A percentile compares a stretch with the other conserved stretches of the same genome.
Evolutionary conservation across 331 rosid species (phyloP).

Genomic region (Cydonia oblonga): DNA sequence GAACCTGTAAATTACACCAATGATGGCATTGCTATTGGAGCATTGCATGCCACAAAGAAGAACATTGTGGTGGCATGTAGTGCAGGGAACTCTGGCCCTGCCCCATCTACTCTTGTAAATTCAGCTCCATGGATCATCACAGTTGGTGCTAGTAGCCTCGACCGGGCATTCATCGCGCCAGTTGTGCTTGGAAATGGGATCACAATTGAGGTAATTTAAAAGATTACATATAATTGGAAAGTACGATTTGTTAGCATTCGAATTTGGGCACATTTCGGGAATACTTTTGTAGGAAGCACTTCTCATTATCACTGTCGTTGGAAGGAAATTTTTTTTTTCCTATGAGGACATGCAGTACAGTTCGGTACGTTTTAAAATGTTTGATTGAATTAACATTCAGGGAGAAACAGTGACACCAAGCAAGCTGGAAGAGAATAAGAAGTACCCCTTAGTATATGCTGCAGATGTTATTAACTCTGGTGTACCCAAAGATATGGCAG

Average conservation of each 20-base stretch:
- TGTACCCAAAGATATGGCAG: constrained; percentile 15
- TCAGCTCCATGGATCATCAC: constrained; percentile 87
- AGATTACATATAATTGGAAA: neutral
- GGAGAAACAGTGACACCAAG: constrained; percentile 69
- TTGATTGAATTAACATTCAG: constrained; percentile 16
- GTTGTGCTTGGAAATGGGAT: constrained; percentile 41
- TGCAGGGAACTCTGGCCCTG: constrained; percentile 77
- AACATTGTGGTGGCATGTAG: constrained; percentile 78
- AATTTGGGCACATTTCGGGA: no score
- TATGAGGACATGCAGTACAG: no score
- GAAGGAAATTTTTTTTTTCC: no score
- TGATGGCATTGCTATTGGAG: constrained; percentile 54
- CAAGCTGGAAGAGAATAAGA: constrained; percentile 19
- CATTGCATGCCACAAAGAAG: constrained; percentile 50
- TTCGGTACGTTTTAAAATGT: neutral
- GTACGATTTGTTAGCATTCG: neutral
- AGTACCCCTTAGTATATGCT: constrained; percentile 53
- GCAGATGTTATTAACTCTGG: constrained; percentile 32
- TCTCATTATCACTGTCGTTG: no score
- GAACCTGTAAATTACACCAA: constrained; percentile 16
- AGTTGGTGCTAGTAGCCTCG: constrained; percentile 76
- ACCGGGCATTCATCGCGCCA: constrained; percentile 56
- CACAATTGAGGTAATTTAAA: constrained; percentile 32
- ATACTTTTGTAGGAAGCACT: no score
- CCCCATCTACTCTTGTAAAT: constrained; percentile 43